Evolutionary conservation across 2,329 filamentous ascomycete species (phyloP).

Genomic region (Trichoderma koningiopsis): DNA sequence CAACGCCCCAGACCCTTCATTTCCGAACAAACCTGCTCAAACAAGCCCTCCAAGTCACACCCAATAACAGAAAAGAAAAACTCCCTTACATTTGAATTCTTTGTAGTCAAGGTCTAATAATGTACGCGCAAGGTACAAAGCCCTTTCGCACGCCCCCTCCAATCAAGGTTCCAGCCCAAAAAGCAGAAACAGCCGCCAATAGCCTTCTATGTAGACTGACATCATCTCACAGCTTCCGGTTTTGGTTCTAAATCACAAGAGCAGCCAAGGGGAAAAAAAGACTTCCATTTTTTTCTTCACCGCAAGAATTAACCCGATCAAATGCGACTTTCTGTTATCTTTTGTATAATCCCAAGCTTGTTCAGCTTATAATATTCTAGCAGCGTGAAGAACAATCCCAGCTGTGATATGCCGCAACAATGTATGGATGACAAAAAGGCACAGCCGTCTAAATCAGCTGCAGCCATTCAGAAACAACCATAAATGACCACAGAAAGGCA

Average conservation of each 20-base stretch:
- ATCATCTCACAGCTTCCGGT: constrained; percentile 6
- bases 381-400: not conserved
- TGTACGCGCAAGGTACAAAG: not conserved
- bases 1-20: not conserved
- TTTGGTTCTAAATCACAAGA: not conserved
- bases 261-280: not conserved
- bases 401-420: not conserved
- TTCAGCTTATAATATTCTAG: not conserved
- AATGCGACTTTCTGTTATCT: not conserved
- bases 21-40: not conserved
- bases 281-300: not conserved
- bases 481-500: not conserved
- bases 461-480: not conserved
- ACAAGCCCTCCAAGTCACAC: not conserved
- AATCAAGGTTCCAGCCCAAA: not conserved
- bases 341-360: not conserved
- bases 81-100: not conserved
- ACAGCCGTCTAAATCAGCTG: not conserved
- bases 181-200: not conserved
- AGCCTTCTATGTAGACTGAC: not conserved
- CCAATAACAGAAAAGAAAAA: not conserved
- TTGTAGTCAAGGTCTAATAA: not conserved
- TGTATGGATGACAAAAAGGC: not conserved
- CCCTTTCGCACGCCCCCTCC: not conserved
- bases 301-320: not conserved